phyloP scores from a whole-genome alignment of 768 basidiomycete genomes.

The Clathrus columnatus region DNA sequence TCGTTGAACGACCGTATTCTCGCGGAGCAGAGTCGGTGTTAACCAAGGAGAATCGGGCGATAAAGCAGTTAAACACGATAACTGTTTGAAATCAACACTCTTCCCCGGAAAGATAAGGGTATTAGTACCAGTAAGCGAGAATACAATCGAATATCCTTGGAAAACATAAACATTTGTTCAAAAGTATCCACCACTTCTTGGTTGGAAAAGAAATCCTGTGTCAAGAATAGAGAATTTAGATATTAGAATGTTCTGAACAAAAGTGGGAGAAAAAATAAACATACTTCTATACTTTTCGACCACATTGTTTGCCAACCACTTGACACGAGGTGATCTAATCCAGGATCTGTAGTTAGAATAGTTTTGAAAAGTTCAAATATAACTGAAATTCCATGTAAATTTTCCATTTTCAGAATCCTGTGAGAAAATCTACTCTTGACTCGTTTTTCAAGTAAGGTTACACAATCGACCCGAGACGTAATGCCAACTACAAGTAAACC shows the following conservation, averaged over 20 bases:
- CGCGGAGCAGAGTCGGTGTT: slow-evolving; percentile 33
- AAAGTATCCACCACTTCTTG: slow-evolving; percentile 35
- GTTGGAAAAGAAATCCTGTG: slow-evolving; percentile 40
- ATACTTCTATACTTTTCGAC: slow-evolving; percentile 42
- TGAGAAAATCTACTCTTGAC: slow-evolving; percentile 98
- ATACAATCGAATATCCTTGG: slow-evolving; percentile 51
- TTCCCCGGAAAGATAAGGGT: slow-evolving; percentile 22
- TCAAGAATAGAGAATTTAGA: too few relatives aligned
- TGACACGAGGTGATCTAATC: slow-evolving; percentile 17
- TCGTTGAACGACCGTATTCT: slow-evolving; percentile 44
- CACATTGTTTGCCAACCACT: slow-evolving; percentile 60
- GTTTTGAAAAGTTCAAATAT: slow-evolving; percentile 45
- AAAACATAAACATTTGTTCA: slow-evolving; percentile 52
- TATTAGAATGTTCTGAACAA: background rate
- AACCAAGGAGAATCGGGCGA: slow-evolving; percentile 47
- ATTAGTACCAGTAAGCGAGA: slow-evolving; percentile 50
- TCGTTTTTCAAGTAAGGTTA: slow-evolving; percentile 87
- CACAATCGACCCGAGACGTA: slow-evolving; percentile 78
- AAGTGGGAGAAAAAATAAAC: slow-evolving; percentile 6
- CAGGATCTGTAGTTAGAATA: slow-evolving; percentile 29
- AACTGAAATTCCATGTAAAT: slow-evolving; percentile 39
- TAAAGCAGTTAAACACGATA: slow-evolving; percentile 22
- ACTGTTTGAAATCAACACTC: background rate
- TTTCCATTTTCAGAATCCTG: slow-evolving; percentile 70
- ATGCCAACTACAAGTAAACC: slow-evolving; percentile 83